Evolutionary conservation across 2,329 filamentous ascomycete genomes (phyloP).

Genomic region (Pseudogymnoascus sp.): DNA sequence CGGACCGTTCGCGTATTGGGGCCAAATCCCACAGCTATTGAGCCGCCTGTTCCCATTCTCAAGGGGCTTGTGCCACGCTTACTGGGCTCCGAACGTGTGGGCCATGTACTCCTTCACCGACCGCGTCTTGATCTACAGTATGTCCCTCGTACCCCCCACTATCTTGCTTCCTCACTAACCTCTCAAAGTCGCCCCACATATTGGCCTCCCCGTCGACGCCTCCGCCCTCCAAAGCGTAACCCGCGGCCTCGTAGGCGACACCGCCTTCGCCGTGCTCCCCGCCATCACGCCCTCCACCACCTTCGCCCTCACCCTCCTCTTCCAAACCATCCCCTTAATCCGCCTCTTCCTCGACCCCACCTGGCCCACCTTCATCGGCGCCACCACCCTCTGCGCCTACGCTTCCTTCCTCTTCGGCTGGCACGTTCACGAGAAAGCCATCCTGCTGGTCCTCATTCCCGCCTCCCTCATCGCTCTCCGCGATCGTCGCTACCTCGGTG

Average conservation of each 20-base stretch:
- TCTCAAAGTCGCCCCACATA: slow-evolving; percentile 62
- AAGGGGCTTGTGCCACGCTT: slow-evolving; percentile 87
- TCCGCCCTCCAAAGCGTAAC: slow-evolving; percentile 83
- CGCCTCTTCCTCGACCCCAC: slow-evolving; percentile 74
- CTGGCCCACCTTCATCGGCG: slow-evolving; percentile 84
- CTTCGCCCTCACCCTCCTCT: slow-evolving; percentile 72
- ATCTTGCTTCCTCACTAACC: slow-evolving; percentile 26
- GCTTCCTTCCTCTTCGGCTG: slow-evolving; percentile 96
- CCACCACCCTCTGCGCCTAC: slow-evolving; percentile 87
- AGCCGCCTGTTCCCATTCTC: slow-evolving; percentile 89
- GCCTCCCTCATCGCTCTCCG: slow-evolving; percentile 88
- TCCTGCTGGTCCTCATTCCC: slow-evolving; percentile 87
- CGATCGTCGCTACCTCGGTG: slow-evolving; percentile 81
- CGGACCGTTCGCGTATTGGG: slow-evolving; percentile 75
- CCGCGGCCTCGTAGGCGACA: slow-evolving; percentile 85
- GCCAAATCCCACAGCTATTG: slow-evolving; percentile 75
- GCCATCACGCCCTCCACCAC: slow-evolving; percentile 74
- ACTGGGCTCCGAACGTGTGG: slow-evolving; percentile 98
- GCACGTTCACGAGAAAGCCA: slow-evolving; percentile 98
- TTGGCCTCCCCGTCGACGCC: slow-evolving; percentile 64
- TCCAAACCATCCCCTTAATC: slow-evolving; percentile 69
- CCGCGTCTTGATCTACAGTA: slow-evolving; percentile 71
- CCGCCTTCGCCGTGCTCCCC: slow-evolving; percentile 85
- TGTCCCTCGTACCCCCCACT: neutral
- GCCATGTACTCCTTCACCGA: slow-evolving; percentile 92